phyloP scores from a whole-genome alignment of 2,329 filamentous ascomycete species.

The Metarhizium album region DNA sequence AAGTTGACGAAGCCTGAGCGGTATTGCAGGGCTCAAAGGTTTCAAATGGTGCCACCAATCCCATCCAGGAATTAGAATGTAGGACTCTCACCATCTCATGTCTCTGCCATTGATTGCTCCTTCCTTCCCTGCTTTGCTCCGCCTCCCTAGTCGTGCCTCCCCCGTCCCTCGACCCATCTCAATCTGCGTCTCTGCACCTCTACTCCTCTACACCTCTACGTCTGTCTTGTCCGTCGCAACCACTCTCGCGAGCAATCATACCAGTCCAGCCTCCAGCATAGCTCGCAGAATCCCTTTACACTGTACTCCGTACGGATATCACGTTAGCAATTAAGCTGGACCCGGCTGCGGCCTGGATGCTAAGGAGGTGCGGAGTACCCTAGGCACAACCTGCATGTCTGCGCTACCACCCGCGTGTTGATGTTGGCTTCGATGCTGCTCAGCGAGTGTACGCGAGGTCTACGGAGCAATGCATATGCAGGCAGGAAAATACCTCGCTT shows the following conservation, averaged over 20 bases:
- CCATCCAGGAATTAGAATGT: neutral
- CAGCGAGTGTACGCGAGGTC: neutral
- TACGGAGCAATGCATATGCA: neutral
- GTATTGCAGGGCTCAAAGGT: no score
- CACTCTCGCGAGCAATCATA: neutral
- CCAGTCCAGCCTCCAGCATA: neutral
- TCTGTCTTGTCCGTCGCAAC: neutral
- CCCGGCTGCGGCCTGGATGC: neutral
- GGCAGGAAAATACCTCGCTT: neutral
- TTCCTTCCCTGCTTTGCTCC: neutral
- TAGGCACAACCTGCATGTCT: neutral
- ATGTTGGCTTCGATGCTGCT: neutral
- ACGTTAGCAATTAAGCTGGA: neutral
- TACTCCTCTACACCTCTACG: neutral
- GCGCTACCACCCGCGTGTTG: neutral
- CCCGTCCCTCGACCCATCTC: no score
- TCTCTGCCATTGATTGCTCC: neutral
- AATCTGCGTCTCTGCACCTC: neutral
- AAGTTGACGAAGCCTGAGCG: no score
- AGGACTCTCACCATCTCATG: neutral
- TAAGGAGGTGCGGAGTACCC: neutral
- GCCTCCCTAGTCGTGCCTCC: neutral
- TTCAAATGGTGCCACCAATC: no score
- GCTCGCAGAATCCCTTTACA: no score
- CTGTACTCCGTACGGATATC: no score